These are phyloP conservation scores for Melanomma pulvis-pyrius DNA, from an alignment of 495 filamentous ascomycete species.

Conservation along the genomic window DNA sequence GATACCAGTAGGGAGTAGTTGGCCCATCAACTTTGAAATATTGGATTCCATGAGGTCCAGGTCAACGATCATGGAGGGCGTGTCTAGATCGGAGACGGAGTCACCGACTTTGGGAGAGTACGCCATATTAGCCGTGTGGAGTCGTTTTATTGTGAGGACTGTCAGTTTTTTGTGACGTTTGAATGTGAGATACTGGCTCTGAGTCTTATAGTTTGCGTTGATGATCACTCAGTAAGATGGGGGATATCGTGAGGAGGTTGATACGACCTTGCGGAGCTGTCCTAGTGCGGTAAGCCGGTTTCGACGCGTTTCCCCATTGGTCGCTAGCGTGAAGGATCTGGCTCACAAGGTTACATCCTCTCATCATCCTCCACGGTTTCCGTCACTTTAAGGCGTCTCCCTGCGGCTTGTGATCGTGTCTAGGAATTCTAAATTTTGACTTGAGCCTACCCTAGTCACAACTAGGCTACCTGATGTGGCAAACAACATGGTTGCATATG, in stretches of 20 bases:
- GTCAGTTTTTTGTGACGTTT: not conserved
- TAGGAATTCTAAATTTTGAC: not conserved
- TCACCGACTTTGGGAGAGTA: conserved; percentile 43
- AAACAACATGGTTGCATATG: too few species aligned
- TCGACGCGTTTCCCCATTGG: not conserved
- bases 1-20: conserved; percentile 39
- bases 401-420: not conserved
- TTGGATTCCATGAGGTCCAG: conserved; percentile 45
- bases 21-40: conserved; percentile 38
- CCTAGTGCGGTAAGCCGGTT: conserved; percentile 11
- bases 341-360: conserved; percentile 7
- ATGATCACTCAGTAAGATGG: too few species aligned
- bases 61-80: conserved; percentile 46
- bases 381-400: not conserved
- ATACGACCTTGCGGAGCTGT: not conserved
- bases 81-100: conserved; percentile 41
- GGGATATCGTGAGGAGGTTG: not conserved
- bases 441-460: not conserved
- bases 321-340: conserved; percentile 4
- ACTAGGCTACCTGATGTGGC: too few species aligned
- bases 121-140: conserved; percentile 9
- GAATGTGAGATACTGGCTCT: not conserved
- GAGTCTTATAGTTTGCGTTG: not conserved
- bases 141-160: not conserved
- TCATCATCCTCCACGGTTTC: not conserved